Percentiles rank a stretch among this genome's conserved stretches.
These are phyloP conservation scores for Stephania cephalantha DNA, from an alignment of 164 flowering plant species.

Conservation along the genomic window DNA sequence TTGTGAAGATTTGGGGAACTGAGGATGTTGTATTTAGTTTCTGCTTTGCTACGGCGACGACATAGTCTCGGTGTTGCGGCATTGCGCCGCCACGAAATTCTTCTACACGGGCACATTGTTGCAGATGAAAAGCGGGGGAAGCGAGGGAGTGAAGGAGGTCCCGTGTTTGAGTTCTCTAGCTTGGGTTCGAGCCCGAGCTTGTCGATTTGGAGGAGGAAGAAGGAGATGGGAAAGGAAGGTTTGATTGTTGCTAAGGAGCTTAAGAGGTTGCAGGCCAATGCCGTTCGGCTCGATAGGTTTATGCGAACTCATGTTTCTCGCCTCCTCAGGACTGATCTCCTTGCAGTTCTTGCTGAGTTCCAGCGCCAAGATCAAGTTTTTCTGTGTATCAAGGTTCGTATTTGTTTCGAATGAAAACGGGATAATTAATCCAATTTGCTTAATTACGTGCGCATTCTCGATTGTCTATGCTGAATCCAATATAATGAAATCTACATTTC, in stretches of 20 bases:
- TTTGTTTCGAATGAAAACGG: too few relatives aligned
- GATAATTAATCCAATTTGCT: not conserved
- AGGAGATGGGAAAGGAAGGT: constrained; percentile 90
- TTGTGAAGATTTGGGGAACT: not conserved
- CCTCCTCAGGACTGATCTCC: constrained; percentile 80
- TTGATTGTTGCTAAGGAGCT: constrained; percentile 70
- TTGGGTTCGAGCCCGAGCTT: constrained; percentile 64
- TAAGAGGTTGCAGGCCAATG: constrained; percentile 54
- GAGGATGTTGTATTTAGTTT: constrained; percentile 13
- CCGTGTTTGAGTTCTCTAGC: constrained; percentile 15
- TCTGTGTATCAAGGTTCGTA: constrained; percentile 73
- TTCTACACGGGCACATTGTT: not conserved
- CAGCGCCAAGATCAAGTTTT: constrained; percentile 84
- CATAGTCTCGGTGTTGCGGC: not conserved
- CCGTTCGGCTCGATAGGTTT: constrained; percentile 57
- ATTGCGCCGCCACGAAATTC: not conserved
- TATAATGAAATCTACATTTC: too few relatives aligned
- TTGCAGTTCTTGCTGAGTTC: constrained; percentile 81
- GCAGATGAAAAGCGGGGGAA: not conserved
- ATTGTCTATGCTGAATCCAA: too few relatives aligned
- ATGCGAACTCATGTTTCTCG: constrained; percentile 72
- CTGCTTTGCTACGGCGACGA: not conserved
- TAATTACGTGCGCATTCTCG: not conserved
- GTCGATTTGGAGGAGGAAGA: constrained; percentile 93
- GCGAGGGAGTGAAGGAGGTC: not conserved